Evolutionary conservation across 805 yeast species (phyloP), one percentile per base, ranked within the genome.

Genomic region (Yarrowia osloensis): DNA sequence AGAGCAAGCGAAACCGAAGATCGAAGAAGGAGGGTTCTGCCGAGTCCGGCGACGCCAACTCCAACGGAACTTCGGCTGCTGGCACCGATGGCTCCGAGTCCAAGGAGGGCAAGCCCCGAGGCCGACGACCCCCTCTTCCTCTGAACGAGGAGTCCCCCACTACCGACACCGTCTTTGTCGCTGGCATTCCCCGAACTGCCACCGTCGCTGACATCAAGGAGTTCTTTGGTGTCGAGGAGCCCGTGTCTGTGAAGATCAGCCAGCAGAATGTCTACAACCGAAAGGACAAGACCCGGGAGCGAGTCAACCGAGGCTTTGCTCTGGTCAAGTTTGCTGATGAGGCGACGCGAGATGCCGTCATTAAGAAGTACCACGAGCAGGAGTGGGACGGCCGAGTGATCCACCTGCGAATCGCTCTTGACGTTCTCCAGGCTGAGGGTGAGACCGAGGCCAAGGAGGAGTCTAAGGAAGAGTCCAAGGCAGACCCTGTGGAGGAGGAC

Each of bases 291-390:
- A 67, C 47, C 69, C 61, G 39, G 44, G 57, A 28, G 49, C 68
- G 31, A 17, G 65, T 37, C 62, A 69, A 13, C 73, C 75, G 68
- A 42, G 65, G 73, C 46, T 85, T 84, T 70, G 85, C 82, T 1
- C 85, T 88, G 74, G 84, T 86, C 70, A 84, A 83, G 70, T 86
- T 88, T 71, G 80, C 84, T 54, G 78, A 82, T 68, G 85, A 86
- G 71, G 88, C 84, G 52, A 81, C 81, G 47, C 96, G 91, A 73
- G 78, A 83, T 73, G 79, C 81, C 74, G 97, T 96, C n/a, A 85
- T 90, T 69, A 85, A 81, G 40, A 84, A 85, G 73, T 86, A 87
- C 76, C 83, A 88, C 70, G 96, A 91, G 65, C 82, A 81, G 73
- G 83, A 81, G 65, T 78, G 88, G 71, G 85, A 85, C 69, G 97